Evolutionary conservation across 129 eudicot genomes (phyloP).

Genomic region (Tagetes erecta): DNA sequence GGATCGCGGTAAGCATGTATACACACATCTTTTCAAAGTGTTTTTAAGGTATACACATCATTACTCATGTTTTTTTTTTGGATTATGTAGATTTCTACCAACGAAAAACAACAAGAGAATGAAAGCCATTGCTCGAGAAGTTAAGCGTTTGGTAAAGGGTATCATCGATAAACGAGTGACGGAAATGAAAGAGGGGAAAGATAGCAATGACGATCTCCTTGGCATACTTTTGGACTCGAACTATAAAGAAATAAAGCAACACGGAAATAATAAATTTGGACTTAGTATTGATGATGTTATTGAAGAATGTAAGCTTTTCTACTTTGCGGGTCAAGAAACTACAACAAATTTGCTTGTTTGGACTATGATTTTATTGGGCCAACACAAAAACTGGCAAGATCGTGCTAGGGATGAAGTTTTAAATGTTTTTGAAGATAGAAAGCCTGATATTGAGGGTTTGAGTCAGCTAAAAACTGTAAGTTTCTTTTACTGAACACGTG

Average conservation of each 20-base stretch:
- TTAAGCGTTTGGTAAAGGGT: conserved; percentile 14
- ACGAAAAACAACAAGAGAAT: conserved; percentile 35
- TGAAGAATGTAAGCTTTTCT: conserved; percentile 41
- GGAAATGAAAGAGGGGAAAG: conserved; percentile 13
- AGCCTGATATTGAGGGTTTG: conserved; percentile 34
- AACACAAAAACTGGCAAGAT: conserved; percentile 30
- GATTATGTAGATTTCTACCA: conserved; percentile 24
- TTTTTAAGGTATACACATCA: background rate
- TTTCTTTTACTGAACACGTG: background rate
- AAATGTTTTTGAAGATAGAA: conserved; percentile 32
- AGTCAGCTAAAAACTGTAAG: conserved; percentile 32
- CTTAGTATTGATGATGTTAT: conserved; percentile 36
- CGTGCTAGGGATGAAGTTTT: conserved; percentile 35
- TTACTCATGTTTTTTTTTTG: background rate
- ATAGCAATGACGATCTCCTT: conserved; percentile 24
- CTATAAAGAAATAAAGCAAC: conserved; percentile 25
- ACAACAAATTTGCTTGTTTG: conserved; percentile 36
- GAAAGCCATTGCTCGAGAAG: conserved; percentile 20
- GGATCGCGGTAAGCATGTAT: conserved; percentile 22
- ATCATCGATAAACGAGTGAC: conserved; percentile 29
- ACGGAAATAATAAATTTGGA: conserved; percentile 27
- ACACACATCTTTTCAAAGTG: background rate
- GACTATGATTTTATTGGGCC: conserved; percentile 38
- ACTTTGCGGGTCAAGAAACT: conserved; percentile 48
- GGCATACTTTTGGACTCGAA: conserved; percentile 33